These are phyloP conservation scores for Schizosaccharomyces cryophilus DNA, from an alignment of 805 yeast genomes.

Conservation along the genomic window DNA sequence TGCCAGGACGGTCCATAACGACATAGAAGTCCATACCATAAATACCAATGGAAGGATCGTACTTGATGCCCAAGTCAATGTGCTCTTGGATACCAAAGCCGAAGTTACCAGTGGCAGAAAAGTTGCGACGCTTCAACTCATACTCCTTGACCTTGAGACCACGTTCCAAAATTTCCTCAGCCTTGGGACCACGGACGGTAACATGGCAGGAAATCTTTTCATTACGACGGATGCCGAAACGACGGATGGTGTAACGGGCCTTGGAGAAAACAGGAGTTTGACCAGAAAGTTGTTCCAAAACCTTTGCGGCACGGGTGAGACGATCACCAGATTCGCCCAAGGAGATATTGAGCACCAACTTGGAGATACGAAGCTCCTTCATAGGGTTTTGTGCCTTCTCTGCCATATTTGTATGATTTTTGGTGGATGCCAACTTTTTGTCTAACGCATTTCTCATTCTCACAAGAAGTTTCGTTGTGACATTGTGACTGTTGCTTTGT, in stretches of 20 bases:
- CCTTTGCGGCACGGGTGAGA: constrained; percentile 99
- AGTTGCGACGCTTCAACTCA: constrained; percentile 83
- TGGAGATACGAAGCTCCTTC: constrained; percentile 98
- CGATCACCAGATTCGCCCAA: constrained; percentile 99
- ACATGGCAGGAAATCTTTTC: constrained; percentile 99
- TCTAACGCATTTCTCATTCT: constrained; percentile 7
- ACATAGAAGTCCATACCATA: constrained; percentile 99
- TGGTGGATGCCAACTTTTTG: neutral
- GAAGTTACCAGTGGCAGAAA: constrained; percentile 97
- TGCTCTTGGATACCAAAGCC: constrained; percentile 99
- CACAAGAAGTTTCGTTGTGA: neutral
- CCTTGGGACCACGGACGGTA: constrained; percentile 98
- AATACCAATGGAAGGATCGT: constrained; percentile 97
- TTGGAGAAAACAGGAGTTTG: constrained; percentile 99
- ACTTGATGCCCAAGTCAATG: constrained; percentile 98
- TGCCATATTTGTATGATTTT: neutral
- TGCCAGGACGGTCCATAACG: constrained; percentile 98
- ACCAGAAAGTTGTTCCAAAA: constrained; percentile 98
- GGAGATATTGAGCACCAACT: constrained; percentile 97
- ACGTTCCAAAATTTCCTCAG: constrained; percentile 98
- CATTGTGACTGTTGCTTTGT: neutral
- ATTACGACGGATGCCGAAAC: constrained; percentile 99
- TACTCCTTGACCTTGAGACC: constrained; percentile 99
- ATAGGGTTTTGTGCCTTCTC: constrained; percentile 41
- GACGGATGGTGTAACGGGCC: constrained; percentile 99